Evolutionary conservation across 1,139 yeast genomes (phyloP), one percentile per base, ranked within the genome.

Genomic region (Zhuliangozyma parablackwelliae): DNA sequence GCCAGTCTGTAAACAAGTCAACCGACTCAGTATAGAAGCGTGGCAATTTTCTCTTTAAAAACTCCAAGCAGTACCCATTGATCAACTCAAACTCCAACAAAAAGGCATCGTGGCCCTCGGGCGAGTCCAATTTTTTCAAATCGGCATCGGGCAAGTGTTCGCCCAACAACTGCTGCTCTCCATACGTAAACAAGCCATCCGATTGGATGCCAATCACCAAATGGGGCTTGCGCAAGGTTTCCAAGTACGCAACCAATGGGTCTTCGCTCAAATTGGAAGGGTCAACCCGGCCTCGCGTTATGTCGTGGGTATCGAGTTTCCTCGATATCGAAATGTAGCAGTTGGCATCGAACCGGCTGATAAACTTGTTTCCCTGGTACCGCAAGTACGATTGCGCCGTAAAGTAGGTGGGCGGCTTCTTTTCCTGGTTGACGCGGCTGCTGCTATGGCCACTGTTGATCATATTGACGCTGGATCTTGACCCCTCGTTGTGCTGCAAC

Each of bases 101-200:
- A 55, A 92, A 92, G 2, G 98, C 98, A 65, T 92, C 98, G 56
- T 92, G 98, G 12, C 98, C 98, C 53, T 92, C 98, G n/a, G 94
- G 95, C 1, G 97, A 88, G 45, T 83, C 79, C 35, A 92, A 81
- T 50, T 78, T 78, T 47, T 80, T 80, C 45, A 92, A 67, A 6
- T 51, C 59, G 2, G 95, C 73, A 47, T 83, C 72, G 6, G 94
- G 94, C 40, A 92, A 75, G 54, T 80, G 67, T 32, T 78, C 74
- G 1, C 95, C 95, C 37, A 92, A 69, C 38, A 82, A 75, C 50
- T 86, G 88, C 60, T 92, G 98, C 60, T 92, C 98, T 13, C 89
- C 77, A 49, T 85, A 82, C 0, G 98, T 90, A 64, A 92, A 92
- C 16, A 92, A 69, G 0, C 97, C 97, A 60, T 92, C 98, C 0